phyloP scores from a whole-genome alignment of 2,329 filamentous ascomycete genomes.

The Paracoccidioides brasiliensis region DNA sequence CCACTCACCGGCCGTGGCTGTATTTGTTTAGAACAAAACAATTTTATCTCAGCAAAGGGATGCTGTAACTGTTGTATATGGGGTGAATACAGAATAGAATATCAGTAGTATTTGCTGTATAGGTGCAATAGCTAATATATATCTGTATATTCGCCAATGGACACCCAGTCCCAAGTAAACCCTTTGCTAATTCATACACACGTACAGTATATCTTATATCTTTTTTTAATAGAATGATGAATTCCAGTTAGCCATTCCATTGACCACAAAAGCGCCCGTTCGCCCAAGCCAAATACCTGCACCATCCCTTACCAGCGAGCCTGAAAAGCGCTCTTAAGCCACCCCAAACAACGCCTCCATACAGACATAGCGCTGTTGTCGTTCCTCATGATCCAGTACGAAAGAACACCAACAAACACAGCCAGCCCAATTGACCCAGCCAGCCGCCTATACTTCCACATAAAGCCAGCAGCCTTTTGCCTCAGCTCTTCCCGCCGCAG shows the following conservation, averaged over 20 bases:
- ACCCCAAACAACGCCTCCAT: slow-evolving; percentile 17
- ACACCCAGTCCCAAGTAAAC: background rate
- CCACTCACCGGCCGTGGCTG: slow-evolving; percentile 5
- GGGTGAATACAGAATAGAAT: background rate
- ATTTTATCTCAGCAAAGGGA: too few species aligned
- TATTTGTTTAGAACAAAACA: too few species aligned
- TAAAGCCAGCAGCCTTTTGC: slow-evolving; percentile 36
- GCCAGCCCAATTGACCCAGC: slow-evolving; percentile 50
- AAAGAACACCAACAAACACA: slow-evolving; percentile 53
- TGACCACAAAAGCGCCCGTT: too few species aligned
- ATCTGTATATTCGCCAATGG: background rate
- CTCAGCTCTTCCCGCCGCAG: slow-evolving; percentile 52
- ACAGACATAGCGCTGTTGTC: slow-evolving; percentile 23
- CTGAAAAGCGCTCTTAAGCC: slow-evolving; percentile 15
- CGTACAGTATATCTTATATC: background rate
- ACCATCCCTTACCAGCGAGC: background rate
- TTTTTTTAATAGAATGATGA: background rate
- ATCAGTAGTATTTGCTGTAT: background rate
- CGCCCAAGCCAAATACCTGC: too few species aligned
- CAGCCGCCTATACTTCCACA: slow-evolving; percentile 55
- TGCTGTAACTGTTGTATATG: too few species aligned
- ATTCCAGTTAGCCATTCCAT: background rate
- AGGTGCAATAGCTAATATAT: too few species aligned
- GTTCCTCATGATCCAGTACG: slow-evolving; percentile 50
- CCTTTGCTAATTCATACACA: background rate